Conservation (phyloP, 257 asterid species). For the Ilex aquifolium region DNA sequence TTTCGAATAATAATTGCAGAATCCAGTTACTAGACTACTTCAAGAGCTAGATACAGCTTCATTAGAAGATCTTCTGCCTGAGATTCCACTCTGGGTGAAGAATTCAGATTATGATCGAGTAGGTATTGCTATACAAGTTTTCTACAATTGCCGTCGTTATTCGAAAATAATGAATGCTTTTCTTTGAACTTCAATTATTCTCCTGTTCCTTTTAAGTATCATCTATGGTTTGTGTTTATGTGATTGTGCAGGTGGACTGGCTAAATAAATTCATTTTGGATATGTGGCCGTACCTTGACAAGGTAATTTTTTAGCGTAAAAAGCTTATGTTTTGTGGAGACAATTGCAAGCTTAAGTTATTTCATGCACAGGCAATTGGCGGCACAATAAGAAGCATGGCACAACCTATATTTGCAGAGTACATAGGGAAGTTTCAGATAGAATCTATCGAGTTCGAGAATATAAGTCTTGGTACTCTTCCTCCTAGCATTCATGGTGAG, state of each 20-base stretch:
- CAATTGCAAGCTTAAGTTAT: constrained; percentile 3
- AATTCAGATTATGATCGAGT: constrained; percentile 86
- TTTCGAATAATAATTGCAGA: constrained; percentile 33
- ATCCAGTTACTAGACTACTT: constrained; percentile 37
- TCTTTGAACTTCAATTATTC: background rate
- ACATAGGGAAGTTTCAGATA: constrained; percentile 58
- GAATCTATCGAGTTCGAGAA: constrained; percentile 64
- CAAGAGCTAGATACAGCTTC: constrained; percentile 43
- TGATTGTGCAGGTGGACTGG: constrained; percentile 71
- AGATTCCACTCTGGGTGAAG: constrained; percentile 82
- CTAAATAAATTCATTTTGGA: constrained; percentile 52
- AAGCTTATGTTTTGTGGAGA: background rate
- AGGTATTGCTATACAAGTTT: constrained; percentile 13
- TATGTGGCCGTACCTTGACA: constrained; percentile 85
- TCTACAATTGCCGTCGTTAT: background rate
- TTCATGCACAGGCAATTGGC: constrained; percentile 55
- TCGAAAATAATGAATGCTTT: too few relatives aligned
- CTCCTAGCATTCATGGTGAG: constrained; percentile 79
- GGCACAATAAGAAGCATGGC: constrained; percentile 55
- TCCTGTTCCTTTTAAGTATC: background rate
- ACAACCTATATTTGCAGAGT: constrained; percentile 66
- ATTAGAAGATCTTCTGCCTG: constrained; percentile 65
- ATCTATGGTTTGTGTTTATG: constrained; percentile 9
- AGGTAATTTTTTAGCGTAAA: constrained; percentile 33
- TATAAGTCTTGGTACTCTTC: constrained; percentile 67